Base-by-base conservation (phyloP, 768 basidiomycete genomes). In the Lyophyllum shimeji region DNA sequence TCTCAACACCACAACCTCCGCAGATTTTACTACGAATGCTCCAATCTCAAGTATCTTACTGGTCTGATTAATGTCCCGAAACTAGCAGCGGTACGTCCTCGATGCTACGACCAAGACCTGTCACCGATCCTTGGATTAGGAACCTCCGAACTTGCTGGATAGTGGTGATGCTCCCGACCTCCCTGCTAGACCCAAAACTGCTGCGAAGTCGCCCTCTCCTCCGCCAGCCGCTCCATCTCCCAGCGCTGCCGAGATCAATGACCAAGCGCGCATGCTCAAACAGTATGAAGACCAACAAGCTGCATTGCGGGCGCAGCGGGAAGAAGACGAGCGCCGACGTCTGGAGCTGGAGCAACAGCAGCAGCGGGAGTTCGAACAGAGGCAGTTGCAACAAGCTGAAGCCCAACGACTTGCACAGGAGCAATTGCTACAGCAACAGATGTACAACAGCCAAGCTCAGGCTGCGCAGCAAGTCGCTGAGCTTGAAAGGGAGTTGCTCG, bases 11-110 rank as follows among this genome's bases (percentile, higher is more conserved):
- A 95, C 66, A 89, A 85, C 60, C 81, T 99, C 9, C 88, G 97
- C 59, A 94, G 96, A 70, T 99, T 97, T 75, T 98, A 98, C 77
- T 98, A 98, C 69, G 97, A 99, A 69, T 99, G 97, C 69, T 97
- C 95, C 9, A 98, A 98, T 74, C 83, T 99, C 62, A 98, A 97
- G 71, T 99, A 97, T 72, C 75, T 99, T 50, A 99, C 97, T 9
- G 93, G 95, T 44, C 81, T 99, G 29, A 97, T 98, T 67, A 99
- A 98, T 70, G 95, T 99, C 2, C 97, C 97, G 11, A 99, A 98
- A 71, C 81, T 99, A 33, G 96, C 94, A 44, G 87, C 91, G 67
- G 94, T 93, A 65, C 40, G 83, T 64, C 18, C 15, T 12, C 27
- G 53, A n/a, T 13, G 31, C 18, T 45, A 51, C 13, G 20, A 23